A percentile compares a stretch with the other conserved stretches of the same genome.
Conservation (phyloP, 78 protist genomes). For the Paratrimastix pyriformis region DNA sequence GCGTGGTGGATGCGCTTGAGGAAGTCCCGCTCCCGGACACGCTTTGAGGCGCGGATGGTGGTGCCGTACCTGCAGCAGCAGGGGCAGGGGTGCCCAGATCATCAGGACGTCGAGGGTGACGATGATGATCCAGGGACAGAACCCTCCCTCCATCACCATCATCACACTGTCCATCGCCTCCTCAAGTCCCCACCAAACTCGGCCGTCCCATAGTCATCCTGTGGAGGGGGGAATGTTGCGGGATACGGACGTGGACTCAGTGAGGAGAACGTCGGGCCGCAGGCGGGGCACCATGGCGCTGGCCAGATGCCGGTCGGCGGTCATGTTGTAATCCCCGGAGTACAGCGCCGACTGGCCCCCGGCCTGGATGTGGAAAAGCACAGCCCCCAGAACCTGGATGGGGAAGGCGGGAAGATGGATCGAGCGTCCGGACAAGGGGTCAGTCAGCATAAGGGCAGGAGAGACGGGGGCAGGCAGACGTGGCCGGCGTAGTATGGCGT, state of each 20-base stretch:
- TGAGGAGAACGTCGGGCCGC: slow-evolving; percentile 82
- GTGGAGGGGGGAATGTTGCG: not conserved
- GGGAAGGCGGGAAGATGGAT: too few species aligned
- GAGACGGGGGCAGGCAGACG: too few species aligned
- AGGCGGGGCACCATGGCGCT: slow-evolving; percentile 49
- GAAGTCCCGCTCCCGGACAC: slow-evolving; percentile 80
- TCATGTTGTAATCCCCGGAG: slow-evolving; percentile 97
- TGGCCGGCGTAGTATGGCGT: slow-evolving; percentile 90
- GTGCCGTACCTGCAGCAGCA: slow-evolving; percentile 48
- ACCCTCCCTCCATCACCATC: too few species aligned
- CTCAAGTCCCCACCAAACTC: too few species aligned
- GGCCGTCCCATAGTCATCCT: too few species aligned
- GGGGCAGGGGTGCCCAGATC: too few species aligned
- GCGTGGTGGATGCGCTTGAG: slow-evolving; percentile 60
- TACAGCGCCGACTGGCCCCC: slow-evolving; percentile 73
- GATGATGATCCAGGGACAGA: too few species aligned
- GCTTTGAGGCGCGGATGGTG: slow-evolving; percentile 81
- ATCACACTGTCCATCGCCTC: too few species aligned
- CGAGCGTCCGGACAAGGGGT: too few species aligned
- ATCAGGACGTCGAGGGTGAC: too few species aligned
- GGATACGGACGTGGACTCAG: slow-evolving; percentile 78
- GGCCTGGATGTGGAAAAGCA: slow-evolving; percentile 72
- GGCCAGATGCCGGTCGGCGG: slow-evolving; percentile 93
- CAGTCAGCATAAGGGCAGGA: not conserved
- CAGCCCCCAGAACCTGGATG: slow-evolving; percentile 82